Evolutionary conservation across 768 basidiomycete genomes (phyloP).

Genomic region (Mycena rebaudengoi): DNA sequence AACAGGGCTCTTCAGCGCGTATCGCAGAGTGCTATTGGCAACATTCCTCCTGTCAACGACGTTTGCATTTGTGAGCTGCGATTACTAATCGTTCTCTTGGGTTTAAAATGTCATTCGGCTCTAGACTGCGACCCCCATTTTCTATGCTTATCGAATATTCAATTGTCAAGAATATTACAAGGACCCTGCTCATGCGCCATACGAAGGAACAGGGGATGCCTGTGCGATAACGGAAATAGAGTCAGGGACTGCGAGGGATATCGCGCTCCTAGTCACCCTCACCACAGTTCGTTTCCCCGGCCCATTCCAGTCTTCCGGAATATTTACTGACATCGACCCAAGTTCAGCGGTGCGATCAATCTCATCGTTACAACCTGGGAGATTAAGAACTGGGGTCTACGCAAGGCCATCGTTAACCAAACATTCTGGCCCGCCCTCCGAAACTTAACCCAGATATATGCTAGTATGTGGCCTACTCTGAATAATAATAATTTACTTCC

Average conservation of each 20-base stretch:
- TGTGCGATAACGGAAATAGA: slow-evolving; percentile 21
- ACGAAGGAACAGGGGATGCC: slow-evolving; percentile 19
- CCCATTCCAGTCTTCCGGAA: too few species aligned
- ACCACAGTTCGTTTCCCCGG: slow-evolving; percentile 7
- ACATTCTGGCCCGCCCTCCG: slow-evolving; percentile 26
- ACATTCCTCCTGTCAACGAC: slow-evolving; percentile 26
- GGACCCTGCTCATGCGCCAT: slow-evolving; percentile 17
- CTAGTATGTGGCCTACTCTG: slow-evolving; percentile 8
- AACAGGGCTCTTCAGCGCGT: slow-evolving; percentile 16
- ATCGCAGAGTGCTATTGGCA: slow-evolving; percentile 23
- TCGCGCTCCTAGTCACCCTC: slow-evolving; percentile 17
- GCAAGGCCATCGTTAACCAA: slow-evolving; percentile 20
- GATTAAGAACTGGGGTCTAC: slow-evolving; percentile 23
- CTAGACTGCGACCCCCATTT: slow-evolving; percentile 20
- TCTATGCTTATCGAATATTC: slow-evolving; percentile 23
- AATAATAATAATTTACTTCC: too few species aligned
- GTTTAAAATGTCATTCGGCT: background rate
- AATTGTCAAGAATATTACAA: slow-evolving; percentile 25
- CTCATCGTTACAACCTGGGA: slow-evolving; percentile 27
- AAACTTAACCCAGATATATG: slow-evolving; percentile 25
- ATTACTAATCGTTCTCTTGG: too few species aligned
- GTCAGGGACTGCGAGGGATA: slow-evolving; percentile 15
- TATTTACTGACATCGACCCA: background rate
- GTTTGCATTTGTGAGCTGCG: slow-evolving; percentile 17
- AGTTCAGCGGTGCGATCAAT: slow-evolving; percentile 22